Percentiles rank a stretch among this genome's conserved stretches.
Conservation (phyloP, 495 filamentous ascomycete genomes). For the Annulohypoxylon bovei region DNA sequence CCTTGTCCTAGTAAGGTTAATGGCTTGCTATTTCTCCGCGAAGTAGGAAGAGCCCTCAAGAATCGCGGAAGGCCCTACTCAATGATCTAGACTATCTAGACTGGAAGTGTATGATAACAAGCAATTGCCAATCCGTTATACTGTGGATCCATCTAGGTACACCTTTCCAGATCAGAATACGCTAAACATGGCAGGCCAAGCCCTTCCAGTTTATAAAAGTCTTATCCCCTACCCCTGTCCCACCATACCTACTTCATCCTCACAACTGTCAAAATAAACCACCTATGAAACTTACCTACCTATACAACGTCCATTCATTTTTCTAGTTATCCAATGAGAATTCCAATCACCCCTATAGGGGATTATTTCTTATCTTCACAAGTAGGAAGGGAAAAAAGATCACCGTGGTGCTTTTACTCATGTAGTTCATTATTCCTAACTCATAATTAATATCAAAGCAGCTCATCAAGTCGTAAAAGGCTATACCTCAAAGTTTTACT, state of each 20-base stretch:
- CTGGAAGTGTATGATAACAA: background rate
- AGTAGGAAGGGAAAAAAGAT: no score
- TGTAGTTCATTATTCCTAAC: no score
- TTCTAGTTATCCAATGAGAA: no score
- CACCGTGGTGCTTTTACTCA: no score
- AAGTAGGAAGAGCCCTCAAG: background rate
- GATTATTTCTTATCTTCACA: no score
- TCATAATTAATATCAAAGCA: background rate
- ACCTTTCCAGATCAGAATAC: no score
- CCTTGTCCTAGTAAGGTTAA: conserved; percentile 18
- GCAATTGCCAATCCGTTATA: background rate
- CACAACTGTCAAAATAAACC: no score
- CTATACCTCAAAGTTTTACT: background rate
- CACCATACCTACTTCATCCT: no score
- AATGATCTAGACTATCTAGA: background rate
- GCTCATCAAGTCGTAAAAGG: background rate
- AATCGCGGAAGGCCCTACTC: background rate
- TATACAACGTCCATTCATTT: no score
- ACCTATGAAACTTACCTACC: no score
- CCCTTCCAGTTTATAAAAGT: background rate
- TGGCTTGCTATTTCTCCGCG: conserved; percentile 11
- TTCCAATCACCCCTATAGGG: no score
- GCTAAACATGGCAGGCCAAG: no score
- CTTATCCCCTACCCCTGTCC: background rate
- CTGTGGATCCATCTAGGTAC: background rate